Conservation (phyloP, 129 eudicot species). For the Erigeron canadensis region DNA sequence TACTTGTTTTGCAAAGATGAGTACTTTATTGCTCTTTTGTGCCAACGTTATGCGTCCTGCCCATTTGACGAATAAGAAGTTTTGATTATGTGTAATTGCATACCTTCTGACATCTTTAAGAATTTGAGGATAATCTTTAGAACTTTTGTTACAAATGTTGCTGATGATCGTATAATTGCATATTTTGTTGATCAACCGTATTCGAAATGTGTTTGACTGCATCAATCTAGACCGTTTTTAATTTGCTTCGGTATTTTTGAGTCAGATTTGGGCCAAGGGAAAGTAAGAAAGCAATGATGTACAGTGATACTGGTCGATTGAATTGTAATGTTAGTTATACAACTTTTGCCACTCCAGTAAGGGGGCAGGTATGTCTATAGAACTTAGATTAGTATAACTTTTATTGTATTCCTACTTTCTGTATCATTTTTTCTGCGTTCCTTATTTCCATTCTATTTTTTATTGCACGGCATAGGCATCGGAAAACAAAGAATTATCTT, state of each 20-base stretch:
- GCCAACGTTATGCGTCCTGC: not conserved
- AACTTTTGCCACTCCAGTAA: constrained; percentile 74
- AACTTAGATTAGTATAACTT: not conserved
- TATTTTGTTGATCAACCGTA: not conserved
- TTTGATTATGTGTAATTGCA: not conserved
- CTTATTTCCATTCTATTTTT: not conserved
- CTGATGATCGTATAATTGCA: not conserved
- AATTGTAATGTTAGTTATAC: constrained; percentile 92
- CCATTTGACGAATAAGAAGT: not conserved
- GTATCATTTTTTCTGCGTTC: not conserved
- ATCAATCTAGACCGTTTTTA: not conserved
- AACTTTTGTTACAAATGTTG: not conserved
- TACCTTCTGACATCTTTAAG: not conserved
- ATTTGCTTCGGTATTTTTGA: constrained; percentile 2
- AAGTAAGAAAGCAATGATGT: constrained; percentile 97
- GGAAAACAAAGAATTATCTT: constrained; percentile 75
- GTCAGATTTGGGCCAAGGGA: constrained; percentile 98
- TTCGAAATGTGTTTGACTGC: not conserved
- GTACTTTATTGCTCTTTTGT: not conserved
- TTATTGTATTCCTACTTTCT: not conserved
- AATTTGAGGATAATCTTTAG: not conserved
- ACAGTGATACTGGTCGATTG: constrained; percentile 83
- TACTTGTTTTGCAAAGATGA: constrained; percentile 5
- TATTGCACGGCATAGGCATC: constrained; percentile 46
- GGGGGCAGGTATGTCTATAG: constrained; percentile 63